Evolutionary conservation across 176 grass and related monocot species (phyloP).

Genomic region (Thalia dealbata): DNA sequence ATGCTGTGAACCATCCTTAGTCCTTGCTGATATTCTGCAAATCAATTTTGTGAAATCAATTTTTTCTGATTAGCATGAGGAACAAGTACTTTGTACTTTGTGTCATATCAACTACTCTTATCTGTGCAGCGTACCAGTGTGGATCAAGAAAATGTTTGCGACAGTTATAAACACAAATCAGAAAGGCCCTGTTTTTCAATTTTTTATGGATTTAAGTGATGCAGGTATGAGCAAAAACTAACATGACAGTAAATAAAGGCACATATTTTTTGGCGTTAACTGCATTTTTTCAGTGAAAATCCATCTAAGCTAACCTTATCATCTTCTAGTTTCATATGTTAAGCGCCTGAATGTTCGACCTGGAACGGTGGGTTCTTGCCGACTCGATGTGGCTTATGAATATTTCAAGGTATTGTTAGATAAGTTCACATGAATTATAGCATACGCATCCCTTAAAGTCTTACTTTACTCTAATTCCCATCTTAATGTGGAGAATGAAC

Average conservation of each 20-base stretch:
- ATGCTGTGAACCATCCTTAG: too few species aligned
- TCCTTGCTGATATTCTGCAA: too few species aligned
- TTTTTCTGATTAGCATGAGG: neutral
- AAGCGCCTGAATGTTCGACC: constrained; percentile 78
- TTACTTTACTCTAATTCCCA: neutral
- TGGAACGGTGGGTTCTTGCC: constrained; percentile 93
- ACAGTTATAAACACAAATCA: constrained; percentile 53
- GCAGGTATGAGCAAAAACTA: constrained; percentile 38
- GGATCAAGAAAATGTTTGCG: constrained; percentile 69
- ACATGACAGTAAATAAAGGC: neutral
- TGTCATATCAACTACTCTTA: constrained; percentile 14
- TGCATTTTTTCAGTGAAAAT: neutral
- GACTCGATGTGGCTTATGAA: constrained; percentile 87
- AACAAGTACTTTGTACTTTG: neutral
- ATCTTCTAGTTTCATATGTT: constrained; percentile 68
- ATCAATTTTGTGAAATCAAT: too few species aligned
- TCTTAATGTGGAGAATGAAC: too few species aligned
- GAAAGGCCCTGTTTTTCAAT: constrained; percentile 65
- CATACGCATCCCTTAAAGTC: neutral
- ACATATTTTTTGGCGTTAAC: neutral
- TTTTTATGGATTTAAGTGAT: constrained; percentile 97
- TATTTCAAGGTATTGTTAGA: constrained; percentile 63
- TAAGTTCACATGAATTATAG: neutral
- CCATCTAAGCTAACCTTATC: neutral
- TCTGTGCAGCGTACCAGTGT: constrained; percentile 45